Evolutionary conservation across 805 yeast genomes (phyloP), one percentile per base, ranked within the genome.

Genomic region (Metschnikowia bowlesiae): DNA sequence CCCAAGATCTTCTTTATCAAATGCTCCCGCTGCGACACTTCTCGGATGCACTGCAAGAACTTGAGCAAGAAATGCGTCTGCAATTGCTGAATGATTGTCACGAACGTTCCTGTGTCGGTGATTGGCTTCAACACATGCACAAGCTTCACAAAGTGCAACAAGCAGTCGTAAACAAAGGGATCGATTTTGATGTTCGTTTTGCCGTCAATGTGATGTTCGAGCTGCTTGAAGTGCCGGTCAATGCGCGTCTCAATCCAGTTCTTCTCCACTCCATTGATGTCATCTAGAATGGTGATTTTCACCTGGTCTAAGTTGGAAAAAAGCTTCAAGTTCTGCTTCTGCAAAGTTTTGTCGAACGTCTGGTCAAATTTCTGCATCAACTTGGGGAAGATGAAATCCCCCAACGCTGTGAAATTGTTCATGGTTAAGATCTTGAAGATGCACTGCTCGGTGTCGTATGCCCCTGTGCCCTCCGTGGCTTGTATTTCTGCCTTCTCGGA

Each of bases 221-320:
- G 39, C 39, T 31, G 31, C 11, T 28, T 18, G 61, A 62, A 70
- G 59, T 60, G 64, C n/a, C 53, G 57, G 32, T 53, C 60, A 3
- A 71, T 61, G 16, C 60, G 58, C 9, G 60, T 61, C 46, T 65
- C 68, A 30, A 72, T 64, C 64, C 68, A 62, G 13, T 51, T 50
- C 50, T 69, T 71, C 49, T 73, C 76, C 31, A 65, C 65, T 39
- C 60, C 65, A 31, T 72, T 58, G 33, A 73, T 67, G 54, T 73
- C 77, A 36, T 71, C 76, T 44, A 71, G 62, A 22, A 73, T 70
- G 0, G 75, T 67, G 39, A 67, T 58, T 44, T 63, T 63, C 7
- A 72, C 75, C 50, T 70, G 70, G 46, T 73, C 77, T 46, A 73
- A 67, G 50, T 73, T 76, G 31, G 73, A 67, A 53, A 68, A 72